Base-by-base conservation (phyloP, 1,284 basidiomycete genomes). In the Ustilago tritici region DNA sequence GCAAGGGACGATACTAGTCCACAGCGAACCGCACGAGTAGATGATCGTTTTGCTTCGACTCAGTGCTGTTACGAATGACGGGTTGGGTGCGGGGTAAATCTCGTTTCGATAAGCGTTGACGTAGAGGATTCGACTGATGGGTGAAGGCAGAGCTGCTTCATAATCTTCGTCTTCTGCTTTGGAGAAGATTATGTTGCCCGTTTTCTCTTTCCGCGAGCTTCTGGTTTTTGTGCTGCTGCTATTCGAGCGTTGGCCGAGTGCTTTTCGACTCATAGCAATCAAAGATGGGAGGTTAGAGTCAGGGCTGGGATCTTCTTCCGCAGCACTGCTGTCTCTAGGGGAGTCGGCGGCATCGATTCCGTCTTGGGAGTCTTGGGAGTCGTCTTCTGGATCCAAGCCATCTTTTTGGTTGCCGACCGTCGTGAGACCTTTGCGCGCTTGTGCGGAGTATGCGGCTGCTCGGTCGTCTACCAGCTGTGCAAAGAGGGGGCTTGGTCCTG, bases 1-100 rank as follows among this genome's bases (percentile, higher is more conserved):
- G 85, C 95, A 97, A 0, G 96, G 95, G 17, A 97, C 91, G 76
- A 98, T 93, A 46, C 82, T 84, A 1, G 95, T 97, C 93, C 93
- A 98, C 2, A 97, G 87, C 0, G 94, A 95, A 1, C 94, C 95
- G 85, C 81, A 95, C 2, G 93, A 95, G 86, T 96, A 97, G 4
- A 98, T 91, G 36, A 98, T 87, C 2, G 93, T 89, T 76, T 92
- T 90, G 63, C 90, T 90, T n/a, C 89, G 87, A 1, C 87, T 86
- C 3, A 98, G 87, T 41, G 90, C 90, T 6, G 90, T 87, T 32
- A 97, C 84, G 83, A 92, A 95, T 50, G 93, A 92, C 1, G 91
- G 90, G 83, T 95, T 96, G 0, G 95, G 94, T 31, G 90, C 89
- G 8, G 95, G 95, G 82, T 93, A 92, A 58, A 98, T 93, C 87